phyloP scores from a whole-genome alignment of 306 rosid species.

The Dryas drummondii region DNA sequence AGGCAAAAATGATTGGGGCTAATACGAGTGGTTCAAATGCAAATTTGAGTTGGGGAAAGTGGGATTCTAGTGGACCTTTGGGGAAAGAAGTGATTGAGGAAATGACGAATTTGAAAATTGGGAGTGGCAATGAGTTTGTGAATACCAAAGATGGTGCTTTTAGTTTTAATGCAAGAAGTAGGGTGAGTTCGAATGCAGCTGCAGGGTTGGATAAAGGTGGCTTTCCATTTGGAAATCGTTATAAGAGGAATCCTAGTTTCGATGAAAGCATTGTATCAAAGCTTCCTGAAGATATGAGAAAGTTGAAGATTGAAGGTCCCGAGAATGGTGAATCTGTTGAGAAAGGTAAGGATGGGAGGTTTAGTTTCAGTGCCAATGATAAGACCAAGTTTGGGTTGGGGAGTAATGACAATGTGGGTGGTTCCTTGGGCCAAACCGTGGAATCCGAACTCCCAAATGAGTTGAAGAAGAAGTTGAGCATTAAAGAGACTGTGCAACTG shows the following conservation, averaged over 20 bases:
- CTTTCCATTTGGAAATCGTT: constrained; percentile 17
- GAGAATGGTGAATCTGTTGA: constrained; percentile 18
- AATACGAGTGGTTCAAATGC: constrained; percentile 20
- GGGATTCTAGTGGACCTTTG: constrained; percentile 15
- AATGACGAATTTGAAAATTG: constrained; percentile 49
- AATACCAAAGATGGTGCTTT: constrained; percentile 21
- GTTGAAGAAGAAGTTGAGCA: constrained; percentile 46
- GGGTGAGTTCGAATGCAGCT: constrained; percentile 10
- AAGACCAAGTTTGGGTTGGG: constrained; percentile 22
- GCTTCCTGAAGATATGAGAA: constrained; percentile 53
- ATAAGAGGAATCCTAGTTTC: constrained; percentile 13
- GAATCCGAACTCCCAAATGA: constrained; percentile 57
- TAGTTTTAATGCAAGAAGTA: constrained; percentile 19
- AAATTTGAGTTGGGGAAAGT: constrained; percentile 6
- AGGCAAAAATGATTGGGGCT: constrained; percentile 39
- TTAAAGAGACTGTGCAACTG: constrained; percentile 33
- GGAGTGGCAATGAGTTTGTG: constrained; percentile 39
- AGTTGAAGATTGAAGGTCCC: constrained; percentile 48
- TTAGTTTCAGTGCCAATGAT: constrained; percentile 24
- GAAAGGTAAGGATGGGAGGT: constrained; percentile 27
- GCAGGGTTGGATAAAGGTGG: constrained; percentile 15
- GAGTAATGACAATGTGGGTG: constrained; percentile 32
- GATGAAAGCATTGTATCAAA: constrained; percentile 28
- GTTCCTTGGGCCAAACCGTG: constrained; percentile 25
- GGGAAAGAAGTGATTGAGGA: constrained; percentile 44